A percentile compares a stretch with the other conserved stretches of the same genome.
Conservation (phyloP, 495 filamentous ascomycete genomes). For the Xylaria cubensis region DNA sequence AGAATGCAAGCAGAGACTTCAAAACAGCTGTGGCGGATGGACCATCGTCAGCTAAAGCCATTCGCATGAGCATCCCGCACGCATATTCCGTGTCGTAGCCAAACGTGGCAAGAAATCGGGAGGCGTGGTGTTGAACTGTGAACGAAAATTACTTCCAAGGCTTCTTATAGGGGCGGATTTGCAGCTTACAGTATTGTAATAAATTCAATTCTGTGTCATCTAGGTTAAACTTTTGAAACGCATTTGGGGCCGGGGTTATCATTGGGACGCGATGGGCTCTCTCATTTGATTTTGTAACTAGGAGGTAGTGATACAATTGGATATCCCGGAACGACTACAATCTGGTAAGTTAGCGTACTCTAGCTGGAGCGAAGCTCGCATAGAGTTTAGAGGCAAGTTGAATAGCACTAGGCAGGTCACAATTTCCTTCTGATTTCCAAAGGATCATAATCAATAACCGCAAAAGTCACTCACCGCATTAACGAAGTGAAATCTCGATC, state of each 20-base stretch:
- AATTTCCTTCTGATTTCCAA: not conserved
- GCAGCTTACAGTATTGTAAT: constrained; percentile 17
- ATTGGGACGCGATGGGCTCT: not conserved
- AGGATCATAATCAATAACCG: not conserved
- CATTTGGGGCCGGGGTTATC: not conserved
- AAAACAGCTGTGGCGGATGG: constrained; percentile 33
- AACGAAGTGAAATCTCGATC: not conserved
- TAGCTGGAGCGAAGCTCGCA: not conserved
- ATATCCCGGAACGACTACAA: not conserved
- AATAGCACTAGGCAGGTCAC: not conserved
- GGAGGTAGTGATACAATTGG: not conserved
- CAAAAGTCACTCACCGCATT: not conserved
- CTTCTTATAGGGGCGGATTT: not conserved
- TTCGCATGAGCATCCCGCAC: constrained; percentile 36
- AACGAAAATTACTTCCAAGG: not conserved
- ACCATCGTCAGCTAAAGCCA: constrained; percentile 34
- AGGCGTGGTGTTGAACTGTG: constrained; percentile 13
- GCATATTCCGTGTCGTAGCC: constrained; percentile 34
- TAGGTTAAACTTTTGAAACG: not conserved
- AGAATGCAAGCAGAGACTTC: constrained; percentile 41
- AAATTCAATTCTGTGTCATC: not conserved
- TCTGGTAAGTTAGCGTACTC: not conserved
- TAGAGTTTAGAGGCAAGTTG: not conserved
- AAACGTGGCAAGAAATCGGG: constrained; percentile 36
- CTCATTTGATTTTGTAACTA: not conserved